Base-by-base conservation (phyloP, 306 rosid genomes). In the Prunus mongolica region DNA sequence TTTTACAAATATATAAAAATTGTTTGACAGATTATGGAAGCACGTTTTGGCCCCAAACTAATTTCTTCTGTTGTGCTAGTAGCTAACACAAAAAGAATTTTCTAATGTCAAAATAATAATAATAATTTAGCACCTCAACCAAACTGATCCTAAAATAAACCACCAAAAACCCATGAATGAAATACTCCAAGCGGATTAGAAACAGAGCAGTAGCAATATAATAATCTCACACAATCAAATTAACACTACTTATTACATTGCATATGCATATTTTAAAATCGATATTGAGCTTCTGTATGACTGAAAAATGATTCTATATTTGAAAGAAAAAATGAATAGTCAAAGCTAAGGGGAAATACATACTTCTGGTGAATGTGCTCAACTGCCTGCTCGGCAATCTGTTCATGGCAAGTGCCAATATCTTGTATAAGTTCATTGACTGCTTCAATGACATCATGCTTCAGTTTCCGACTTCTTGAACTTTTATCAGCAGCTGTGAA, bases 351-450 rank as follows among this genome's bases (percentile, higher is more conserved):
- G 68, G 67, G 14, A 80, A 54, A 85, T 73, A 7, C 22, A 51
- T 86, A 96, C 99, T 96, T 96, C 41, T 96, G 99, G 90, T 96
- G 99, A 82, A 96, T 96, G 87, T 91, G 99, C 83, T 96, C 99
- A 19, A 96, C 96, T 80, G 99, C 99, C 80, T 96, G 99, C 87
- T 96, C 99, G 14, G 98, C 96, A 81, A 96, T 96, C 82, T 88
- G 93, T 63, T 96, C 99, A 69, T 91, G 87, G 86, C 98, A 96
- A 69, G 96, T 88, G 75, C 84, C 68, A 79, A 96, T 87, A 80
- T 93, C 99, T 85, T 86, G 96, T 81, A 96, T 96, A 66, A 96
- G 99, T 82, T 93, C 98, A 80, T 96, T 96, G 52, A 96, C 93
- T 20, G 97, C 97, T 89, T 96, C 98, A 86, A 96, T 96, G 78